Evolutionary conservation across 495 filamentous ascomycete species (phyloP).

Genomic region (Xylaria telfairii): DNA sequence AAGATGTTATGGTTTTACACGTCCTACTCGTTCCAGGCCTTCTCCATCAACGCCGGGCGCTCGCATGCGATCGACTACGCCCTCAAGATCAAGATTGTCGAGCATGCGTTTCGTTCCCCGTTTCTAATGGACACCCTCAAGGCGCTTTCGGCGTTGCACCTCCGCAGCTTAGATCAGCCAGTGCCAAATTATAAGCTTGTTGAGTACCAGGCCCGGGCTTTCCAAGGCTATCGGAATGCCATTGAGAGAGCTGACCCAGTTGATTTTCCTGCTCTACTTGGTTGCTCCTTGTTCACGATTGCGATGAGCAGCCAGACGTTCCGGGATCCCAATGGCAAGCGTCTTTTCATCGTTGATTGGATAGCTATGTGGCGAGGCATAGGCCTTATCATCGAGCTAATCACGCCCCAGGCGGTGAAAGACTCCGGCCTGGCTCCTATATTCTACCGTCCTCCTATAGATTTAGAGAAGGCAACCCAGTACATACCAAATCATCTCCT

Average conservation of each 20-base stretch:
- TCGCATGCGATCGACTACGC: conserved; percentile 42
- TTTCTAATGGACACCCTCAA: conserved; percentile 60
- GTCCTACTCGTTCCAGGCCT: conserved; percentile 42
- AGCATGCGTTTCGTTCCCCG: conserved; percentile 53
- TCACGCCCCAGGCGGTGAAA: conserved; percentile 27
- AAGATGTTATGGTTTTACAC: conserved; percentile 53
- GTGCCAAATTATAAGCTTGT: conserved; percentile 36
- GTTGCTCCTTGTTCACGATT: conserved; percentile 49
- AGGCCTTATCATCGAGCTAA: conserved; percentile 47
- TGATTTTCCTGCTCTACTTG: conserved; percentile 50
- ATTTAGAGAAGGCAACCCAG: conserved; percentile 41
- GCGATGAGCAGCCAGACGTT: conserved; percentile 50
- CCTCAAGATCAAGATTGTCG: conserved; percentile 50
- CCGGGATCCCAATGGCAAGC: conserved; percentile 43
- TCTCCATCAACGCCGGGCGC: conserved; percentile 42
- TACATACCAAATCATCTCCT: conserved; percentile 50
- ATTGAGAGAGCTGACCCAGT: conserved; percentile 45
- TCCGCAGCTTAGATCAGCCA: conserved; percentile 40
- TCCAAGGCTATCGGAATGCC: conserved; percentile 53
- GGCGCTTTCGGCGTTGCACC: conserved; percentile 53
- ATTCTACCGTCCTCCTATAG: conserved; percentile 47
- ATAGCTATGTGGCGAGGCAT: conserved; percentile 55
- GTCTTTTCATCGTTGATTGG: conserved; percentile 53
- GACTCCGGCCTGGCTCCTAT: conserved; percentile 43
- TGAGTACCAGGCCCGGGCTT: conserved; percentile 49